Base-by-base conservation (phyloP, 1,284 basidiomycete genomes). In the Tetrapyrgos nigripes region DNA sequence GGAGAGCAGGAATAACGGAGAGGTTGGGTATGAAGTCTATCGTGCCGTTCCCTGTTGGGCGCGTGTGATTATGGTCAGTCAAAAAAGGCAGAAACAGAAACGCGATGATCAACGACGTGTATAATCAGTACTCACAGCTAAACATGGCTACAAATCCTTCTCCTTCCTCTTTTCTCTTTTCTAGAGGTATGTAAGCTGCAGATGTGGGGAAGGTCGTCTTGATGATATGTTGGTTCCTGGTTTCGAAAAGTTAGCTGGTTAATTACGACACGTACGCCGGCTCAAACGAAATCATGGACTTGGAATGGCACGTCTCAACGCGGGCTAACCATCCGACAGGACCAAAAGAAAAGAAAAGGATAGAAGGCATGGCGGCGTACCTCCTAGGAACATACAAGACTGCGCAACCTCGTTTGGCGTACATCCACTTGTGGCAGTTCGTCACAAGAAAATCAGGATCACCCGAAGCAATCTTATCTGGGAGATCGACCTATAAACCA, bases 341-440 rank as follows among this genome's bases (percentile, higher is more conserved):
- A 43, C 44, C 43, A 37, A 21, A 56, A 35, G 26, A 45, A 26
- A 11, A 33, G 23, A 27, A 23, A 9, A 28, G 44, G 13, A 19
- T n/a, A 31, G 11, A 3, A n/a, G 44, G 13, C 14, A 13, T 1
- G 45, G 3, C 19, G 19, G 64, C 78, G 50, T 58, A 91, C 92
- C 91, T 79, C 64, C 83, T 81, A 0, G 94, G 89, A 2, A 92
- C 88, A 71, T 96, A 96, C 26, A 96, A 75, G 13, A 91, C 76
- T 0, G 92, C 89, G 54, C 83, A 86, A 8, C 84, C 81, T 6
- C 93, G 82, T 69, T 93, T 92, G 4, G 86, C 83, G 63, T 78
- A 86, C 2, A 95, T 74, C 93, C 94, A 95, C 71, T 95, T 96
- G 76, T 94, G 91, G 64, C 87, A 89, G 68, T 93, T 94, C 17